Evolutionary conservation across 106 monocot genomes (phyloP).

Genomic region (Iris macrosiphon): DNA sequence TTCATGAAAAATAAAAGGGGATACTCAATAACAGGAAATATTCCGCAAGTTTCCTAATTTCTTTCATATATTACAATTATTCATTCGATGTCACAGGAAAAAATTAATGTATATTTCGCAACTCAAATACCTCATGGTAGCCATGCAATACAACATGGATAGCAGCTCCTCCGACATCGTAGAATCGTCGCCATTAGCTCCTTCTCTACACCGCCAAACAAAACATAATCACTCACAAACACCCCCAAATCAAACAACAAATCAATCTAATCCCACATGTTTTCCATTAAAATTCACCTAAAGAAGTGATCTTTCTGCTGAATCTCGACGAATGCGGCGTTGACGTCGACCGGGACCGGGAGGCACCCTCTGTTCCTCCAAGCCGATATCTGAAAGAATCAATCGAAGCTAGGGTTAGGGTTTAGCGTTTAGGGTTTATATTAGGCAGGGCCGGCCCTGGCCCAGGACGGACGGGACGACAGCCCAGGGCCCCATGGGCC

Average conservation of each 20-base stretch:
- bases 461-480: no score
- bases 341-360: conserved; percentile 66
- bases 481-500: no score
- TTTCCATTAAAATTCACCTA: conserved; percentile 22
- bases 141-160: conserved; percentile 76
- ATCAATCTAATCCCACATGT: neutral
- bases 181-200: neutral
- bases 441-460: neutral
- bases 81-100: no score
- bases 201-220: conserved; percentile 35
- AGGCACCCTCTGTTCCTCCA: conserved; percentile 80
- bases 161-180: conserved; percentile 68
- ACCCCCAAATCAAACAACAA: neutral
- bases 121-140: conserved; percentile 84
- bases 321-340: conserved; percentile 68
- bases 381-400: conserved; percentile 42
- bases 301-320: conserved; percentile 85
- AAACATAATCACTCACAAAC: neutral
- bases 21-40: no score
- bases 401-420: neutral
- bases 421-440: neutral
- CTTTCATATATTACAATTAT: no score
- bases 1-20: no score
- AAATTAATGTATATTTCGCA: no score
- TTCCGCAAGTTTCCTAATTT: no score